A percentile compares a stretch with the other conserved stretches of the same genome.
These are phyloP conservation scores for Fraxinus pennsylvanica DNA, from an alignment of 257 asterid species.

Conservation along the genomic window DNA sequence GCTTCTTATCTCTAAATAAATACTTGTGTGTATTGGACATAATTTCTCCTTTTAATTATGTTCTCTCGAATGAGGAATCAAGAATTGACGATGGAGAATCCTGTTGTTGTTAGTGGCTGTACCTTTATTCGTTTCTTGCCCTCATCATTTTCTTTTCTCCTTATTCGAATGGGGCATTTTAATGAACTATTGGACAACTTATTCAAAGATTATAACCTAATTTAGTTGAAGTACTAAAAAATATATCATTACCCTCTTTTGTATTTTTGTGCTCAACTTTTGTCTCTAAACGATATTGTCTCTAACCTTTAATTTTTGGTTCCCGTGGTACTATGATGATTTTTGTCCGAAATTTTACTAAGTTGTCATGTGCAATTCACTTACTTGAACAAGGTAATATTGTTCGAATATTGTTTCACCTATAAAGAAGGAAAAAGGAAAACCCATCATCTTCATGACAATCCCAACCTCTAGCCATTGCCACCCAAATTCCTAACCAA, in stretches of 20 bases:
- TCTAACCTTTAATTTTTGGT: background rate
- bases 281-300: background rate
- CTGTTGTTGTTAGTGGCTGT: slow-evolving; percentile 14
- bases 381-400: too few species aligned
- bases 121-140: slow-evolving; percentile 35
- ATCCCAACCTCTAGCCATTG: too few species aligned
- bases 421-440: too few species aligned
- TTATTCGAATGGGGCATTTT: background rate
- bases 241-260: background rate
- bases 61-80: background rate
- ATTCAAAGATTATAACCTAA: background rate
- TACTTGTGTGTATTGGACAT: background rate
- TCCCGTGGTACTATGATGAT: background rate
- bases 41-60: background rate
- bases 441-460: too few species aligned
- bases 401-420: too few species aligned
- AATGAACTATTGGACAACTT: background rate
- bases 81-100: slow-evolving; percentile 18
- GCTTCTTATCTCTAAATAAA: background rate
- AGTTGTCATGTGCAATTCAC: too few species aligned
- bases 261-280: background rate
- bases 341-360: background rate
- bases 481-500: too few species aligned
- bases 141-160: slow-evolving; percentile 21
- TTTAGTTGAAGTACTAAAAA: background rate